Evolutionary conservation across 208 protist species (phyloP).

Genomic region (Willaertia magna): DNA sequence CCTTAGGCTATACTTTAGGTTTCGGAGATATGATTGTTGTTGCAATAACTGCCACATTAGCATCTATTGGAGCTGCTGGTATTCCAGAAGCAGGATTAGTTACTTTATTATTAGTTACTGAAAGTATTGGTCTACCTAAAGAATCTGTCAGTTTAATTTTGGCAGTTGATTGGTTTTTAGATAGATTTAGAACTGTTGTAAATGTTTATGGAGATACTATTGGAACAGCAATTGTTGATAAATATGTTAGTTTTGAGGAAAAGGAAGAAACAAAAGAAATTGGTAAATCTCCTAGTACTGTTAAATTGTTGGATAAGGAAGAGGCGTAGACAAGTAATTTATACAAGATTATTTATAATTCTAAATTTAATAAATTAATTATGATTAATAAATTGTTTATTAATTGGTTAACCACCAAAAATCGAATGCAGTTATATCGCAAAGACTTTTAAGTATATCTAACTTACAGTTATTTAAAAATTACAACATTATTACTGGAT

Average conservation of each 20-base stretch:
- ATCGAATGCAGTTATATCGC: too few relatives aligned
- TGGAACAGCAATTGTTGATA: neutral
- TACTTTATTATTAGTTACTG: constrained; percentile 24
- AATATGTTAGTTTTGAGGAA: neutral
- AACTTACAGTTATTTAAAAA: too few relatives aligned
- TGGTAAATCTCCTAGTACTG: too few relatives aligned
- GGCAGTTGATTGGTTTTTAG: neutral
- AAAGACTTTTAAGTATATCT: too few relatives aligned
- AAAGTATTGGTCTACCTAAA: neutral
- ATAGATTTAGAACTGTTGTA: neutral
- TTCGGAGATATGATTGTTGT: neutral
- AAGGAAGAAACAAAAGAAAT: too few relatives aligned
- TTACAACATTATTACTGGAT: too few relatives aligned
- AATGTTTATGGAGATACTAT: neutral
- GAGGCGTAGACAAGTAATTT: too few relatives aligned
- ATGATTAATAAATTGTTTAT: too few relatives aligned
- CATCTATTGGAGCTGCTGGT: constrained; percentile 25
- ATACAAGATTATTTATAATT: too few relatives aligned
- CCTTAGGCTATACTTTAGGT: neutral
- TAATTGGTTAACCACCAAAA: too few relatives aligned
- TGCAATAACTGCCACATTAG: constrained; percentile 20
- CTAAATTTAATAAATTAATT: too few relatives aligned
- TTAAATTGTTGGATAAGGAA: too few relatives aligned
- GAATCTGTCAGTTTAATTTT: neutral
- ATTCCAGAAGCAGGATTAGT: constrained; percentile 30